These are phyloP conservation scores for Russula compacta DNA, from an alignment of 768 basidiomycete species.

Conservation along the genomic window DNA sequence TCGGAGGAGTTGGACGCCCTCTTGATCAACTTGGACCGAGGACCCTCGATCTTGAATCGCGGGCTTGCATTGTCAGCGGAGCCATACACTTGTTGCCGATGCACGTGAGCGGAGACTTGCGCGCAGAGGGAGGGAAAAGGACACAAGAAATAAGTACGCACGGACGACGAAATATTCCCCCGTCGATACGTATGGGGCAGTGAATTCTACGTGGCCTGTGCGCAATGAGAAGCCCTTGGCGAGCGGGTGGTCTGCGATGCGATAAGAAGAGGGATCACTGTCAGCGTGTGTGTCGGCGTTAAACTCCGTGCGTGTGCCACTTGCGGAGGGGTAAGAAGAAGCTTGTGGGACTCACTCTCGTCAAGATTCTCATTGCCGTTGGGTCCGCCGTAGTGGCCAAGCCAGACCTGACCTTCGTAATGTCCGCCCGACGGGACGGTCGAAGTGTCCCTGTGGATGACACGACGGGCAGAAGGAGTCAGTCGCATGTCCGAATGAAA, in stretches of 20 bases:
- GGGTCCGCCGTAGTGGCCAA: slow-evolving; percentile 31
- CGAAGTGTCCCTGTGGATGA: slow-evolving; percentile 19
- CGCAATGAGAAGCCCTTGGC: slow-evolving; percentile 31
- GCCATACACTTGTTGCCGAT: slow-evolving; percentile 35
- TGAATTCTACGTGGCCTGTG: slow-evolving; percentile 29
- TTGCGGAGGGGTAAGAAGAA: background rate
- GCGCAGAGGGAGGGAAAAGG: background rate
- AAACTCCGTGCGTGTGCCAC: background rate
- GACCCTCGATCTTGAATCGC: slow-evolving; percentile 29
- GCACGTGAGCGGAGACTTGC: background rate
- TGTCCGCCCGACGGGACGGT: slow-evolving; percentile 36
- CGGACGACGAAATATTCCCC: slow-evolving; percentile 33
- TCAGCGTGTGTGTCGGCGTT: too few species aligned
- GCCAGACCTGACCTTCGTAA: too few species aligned
- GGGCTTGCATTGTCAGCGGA: slow-evolving; percentile 40
- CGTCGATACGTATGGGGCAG: slow-evolving; percentile 31
- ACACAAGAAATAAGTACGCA: slow-evolving; percentile 25
- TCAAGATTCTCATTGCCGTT: slow-evolving; percentile 34
- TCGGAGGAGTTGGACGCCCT: too few species aligned
- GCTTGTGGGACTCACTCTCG: slow-evolving; percentile 32
- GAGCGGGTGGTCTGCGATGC: slow-evolving; percentile 26
- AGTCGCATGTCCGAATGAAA: background rate
- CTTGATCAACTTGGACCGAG: too few species aligned
- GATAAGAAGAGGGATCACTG: background rate
- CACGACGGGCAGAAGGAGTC: background rate